A percentile compares a stretch with the other conserved stretches of the same genome.
Conservation (phyloP, 139 green algal species). For the Haematococcus sp. region DNA sequence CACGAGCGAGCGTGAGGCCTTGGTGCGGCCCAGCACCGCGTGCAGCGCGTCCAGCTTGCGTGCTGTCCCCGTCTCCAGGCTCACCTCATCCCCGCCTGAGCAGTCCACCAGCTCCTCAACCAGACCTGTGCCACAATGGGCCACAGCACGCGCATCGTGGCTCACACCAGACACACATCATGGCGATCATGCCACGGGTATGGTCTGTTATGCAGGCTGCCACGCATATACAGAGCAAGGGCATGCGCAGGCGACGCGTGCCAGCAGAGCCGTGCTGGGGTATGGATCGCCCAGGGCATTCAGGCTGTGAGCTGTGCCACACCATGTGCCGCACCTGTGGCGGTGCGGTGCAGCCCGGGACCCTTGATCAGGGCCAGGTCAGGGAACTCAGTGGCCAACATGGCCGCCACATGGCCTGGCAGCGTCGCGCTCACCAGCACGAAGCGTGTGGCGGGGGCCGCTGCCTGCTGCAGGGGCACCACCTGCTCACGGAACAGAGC, state of each 20-base stretch:
- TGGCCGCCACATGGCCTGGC: conserved; percentile 56
- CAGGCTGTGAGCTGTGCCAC: too few relatives aligned
- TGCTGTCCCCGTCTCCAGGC: conserved; percentile 65
- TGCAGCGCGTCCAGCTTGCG: conserved; percentile 78
- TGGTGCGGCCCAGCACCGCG: conserved; percentile 11
- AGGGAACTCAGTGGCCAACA: conserved; percentile 54
- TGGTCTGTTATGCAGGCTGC: too few relatives aligned
- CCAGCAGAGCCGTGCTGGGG: too few relatives aligned
- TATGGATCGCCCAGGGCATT: too few relatives aligned
- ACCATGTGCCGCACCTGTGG: conserved; percentile 67
- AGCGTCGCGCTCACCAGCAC: conserved; percentile 85
- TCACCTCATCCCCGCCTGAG: conserved; percentile 80
- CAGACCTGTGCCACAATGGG: conserved; percentile 40
- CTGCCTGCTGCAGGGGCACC: conserved; percentile 47
- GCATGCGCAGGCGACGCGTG: too few relatives aligned
- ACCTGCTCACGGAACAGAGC: conserved; percentile 65
- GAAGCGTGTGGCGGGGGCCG: conserved; percentile 36
- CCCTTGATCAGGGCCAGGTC: conserved; percentile 64
- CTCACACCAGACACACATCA: background rate
- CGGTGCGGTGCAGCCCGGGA: conserved; percentile 79
- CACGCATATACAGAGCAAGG: background rate
- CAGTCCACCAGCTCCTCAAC: conserved; percentile 93
- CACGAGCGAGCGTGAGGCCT: conserved; percentile 53
- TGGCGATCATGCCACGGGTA: conserved; percentile 2
- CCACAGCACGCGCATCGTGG: background rate